Evolutionary conservation across 1,284 basidiomycete species (phyloP).

Genomic region (Apiotrichum gamsii): DNA sequence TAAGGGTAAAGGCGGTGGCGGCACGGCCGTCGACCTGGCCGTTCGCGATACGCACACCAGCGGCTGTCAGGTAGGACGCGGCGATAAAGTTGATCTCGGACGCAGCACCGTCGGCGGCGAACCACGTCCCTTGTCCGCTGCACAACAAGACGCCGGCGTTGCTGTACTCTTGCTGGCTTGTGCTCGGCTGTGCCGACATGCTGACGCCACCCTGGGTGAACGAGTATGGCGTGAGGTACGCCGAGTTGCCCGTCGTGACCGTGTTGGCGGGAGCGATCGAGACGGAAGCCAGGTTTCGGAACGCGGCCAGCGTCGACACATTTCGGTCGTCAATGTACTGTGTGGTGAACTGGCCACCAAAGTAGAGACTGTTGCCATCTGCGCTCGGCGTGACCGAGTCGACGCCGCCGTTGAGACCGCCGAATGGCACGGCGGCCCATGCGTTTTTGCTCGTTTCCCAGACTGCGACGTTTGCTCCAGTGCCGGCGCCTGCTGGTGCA

Average conservation of each 20-base stretch:
- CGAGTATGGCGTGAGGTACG: constrained; percentile 81
- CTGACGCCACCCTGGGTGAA: constrained; percentile 52
- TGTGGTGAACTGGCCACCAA: constrained; percentile 82
- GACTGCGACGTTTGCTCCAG: constrained; percentile 62
- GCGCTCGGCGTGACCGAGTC: constrained; percentile 68
- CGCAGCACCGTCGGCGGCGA: constrained; percentile 63
- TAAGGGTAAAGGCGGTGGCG: constrained; percentile 76
- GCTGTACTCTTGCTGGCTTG: constrained; percentile 58
- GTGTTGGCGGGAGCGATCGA: constrained; percentile 44
- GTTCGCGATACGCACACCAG: constrained; percentile 81
- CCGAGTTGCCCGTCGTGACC: constrained; percentile 77
- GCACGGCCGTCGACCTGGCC: constrained; percentile 73
- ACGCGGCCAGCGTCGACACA: constrained; percentile 56
- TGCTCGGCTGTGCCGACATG: constrained; percentile 65
- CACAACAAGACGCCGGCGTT: constrained; percentile 74
- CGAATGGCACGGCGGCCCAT: constrained; percentile 63
- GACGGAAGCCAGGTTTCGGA: constrained; percentile 54
- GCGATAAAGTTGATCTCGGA: constrained; percentile 70
- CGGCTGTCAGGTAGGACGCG: constrained; percentile 56
- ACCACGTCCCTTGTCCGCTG: constrained; percentile 70
- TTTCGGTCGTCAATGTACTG: constrained; percentile 54
- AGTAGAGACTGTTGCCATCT: constrained; percentile 69
- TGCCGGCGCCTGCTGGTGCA: constrained; percentile 43
- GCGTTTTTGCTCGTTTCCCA: constrained; percentile 66
- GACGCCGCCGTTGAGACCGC: constrained; percentile 74